A percentile compares a stretch with the other conserved stretches of the same genome.
Conservation (phyloP, 2,329 filamentous ascomycete species). For the Cladosporium sp. region DNA sequence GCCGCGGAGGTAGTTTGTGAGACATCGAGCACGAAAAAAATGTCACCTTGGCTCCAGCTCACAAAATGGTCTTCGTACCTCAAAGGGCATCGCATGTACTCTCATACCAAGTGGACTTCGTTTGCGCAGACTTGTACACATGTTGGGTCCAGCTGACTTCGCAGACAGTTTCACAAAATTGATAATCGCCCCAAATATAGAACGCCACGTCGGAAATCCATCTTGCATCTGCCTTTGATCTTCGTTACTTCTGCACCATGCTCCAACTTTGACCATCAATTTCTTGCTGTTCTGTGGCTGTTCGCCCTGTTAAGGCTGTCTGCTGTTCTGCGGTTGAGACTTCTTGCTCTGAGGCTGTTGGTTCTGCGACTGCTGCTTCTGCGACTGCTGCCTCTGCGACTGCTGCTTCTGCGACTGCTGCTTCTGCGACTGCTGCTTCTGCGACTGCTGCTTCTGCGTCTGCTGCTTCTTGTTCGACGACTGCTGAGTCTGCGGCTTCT, state of each 20-base stretch:
- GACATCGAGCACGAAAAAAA: background rate
- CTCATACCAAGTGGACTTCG: too few species aligned
- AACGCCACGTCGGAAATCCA: background rate
- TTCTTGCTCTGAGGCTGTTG: too few species aligned
- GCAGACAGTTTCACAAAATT: background rate
- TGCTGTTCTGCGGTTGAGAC: too few species aligned
- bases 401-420: too few species aligned
- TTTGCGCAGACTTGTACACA: slow-evolving; percentile 1
- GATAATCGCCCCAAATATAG: background rate
- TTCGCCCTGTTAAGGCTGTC: too few species aligned
- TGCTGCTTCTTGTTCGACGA: too few species aligned
- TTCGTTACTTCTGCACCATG: background rate
- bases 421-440: too few species aligned
- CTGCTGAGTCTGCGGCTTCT: too few species aligned
- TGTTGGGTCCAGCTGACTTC: background rate
- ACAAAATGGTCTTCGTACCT: slow-evolving; percentile 14
- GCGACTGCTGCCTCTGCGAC: too few species aligned
- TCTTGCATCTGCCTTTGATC: background rate
- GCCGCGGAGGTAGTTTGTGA: background rate
- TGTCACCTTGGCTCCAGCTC: slow-evolving; percentile 17
- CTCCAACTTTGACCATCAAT: background rate
- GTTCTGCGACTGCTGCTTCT: too few species aligned
- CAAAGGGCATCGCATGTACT: background rate
- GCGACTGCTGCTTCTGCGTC: too few species aligned
- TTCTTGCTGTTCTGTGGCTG: background rate